These are phyloP conservation scores for Tetrahymena thermophila DNA, from an alignment of 73 alveolate species.

Conservation along the genomic window DNA sequence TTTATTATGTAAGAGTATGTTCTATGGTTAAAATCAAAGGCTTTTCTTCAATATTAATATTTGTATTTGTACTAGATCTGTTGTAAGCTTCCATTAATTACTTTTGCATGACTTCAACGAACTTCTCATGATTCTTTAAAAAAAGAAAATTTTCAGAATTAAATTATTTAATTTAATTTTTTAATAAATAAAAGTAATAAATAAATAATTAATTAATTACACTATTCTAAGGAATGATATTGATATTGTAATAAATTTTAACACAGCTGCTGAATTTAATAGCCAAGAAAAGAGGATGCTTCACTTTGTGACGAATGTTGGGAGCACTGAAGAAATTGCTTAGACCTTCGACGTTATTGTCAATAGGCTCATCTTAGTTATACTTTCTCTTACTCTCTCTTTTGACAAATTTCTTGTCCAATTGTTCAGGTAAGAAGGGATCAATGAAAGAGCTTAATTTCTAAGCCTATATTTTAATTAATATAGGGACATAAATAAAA, in stretches of 20 bases:
- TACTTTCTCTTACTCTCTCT: slow-evolving; percentile 23
- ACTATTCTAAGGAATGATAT: slow-evolving; percentile 7
- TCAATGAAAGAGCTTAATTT: slow-evolving; percentile 43
- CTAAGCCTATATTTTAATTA: slow-evolving; percentile 25
- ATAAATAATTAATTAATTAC: background rate
- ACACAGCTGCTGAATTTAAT: slow-evolving; percentile 42
- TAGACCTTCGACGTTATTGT: slow-evolving; percentile 37
- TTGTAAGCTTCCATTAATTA: slow-evolving; percentile 5
- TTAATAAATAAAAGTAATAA: background rate
- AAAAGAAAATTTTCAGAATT: background rate
- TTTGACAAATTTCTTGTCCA: slow-evolving; percentile 11
- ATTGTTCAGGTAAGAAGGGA: slow-evolving; percentile 21
- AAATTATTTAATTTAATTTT: background rate
- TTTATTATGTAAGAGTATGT: slow-evolving; percentile 1
- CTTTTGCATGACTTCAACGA: background rate
- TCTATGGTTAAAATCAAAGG: slow-evolving; percentile 10
- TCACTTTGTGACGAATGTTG: slow-evolving; percentile 51
- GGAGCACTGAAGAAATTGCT: slow-evolving; percentile 59
- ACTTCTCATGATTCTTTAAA: background rate
- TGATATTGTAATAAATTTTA: slow-evolving; percentile 35
- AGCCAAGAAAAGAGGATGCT: slow-evolving; percentile 55
- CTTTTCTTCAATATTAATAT: slow-evolving; percentile 14
- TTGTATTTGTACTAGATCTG: slow-evolving; percentile 7
- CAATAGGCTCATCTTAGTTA: slow-evolving; percentile 39
- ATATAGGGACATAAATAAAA: slow-evolving; percentile 23